These are phyloP conservation scores for Crithidia acanthocephali DNA, from an alignment of 208 protist species.

Conservation along the genomic window DNA sequence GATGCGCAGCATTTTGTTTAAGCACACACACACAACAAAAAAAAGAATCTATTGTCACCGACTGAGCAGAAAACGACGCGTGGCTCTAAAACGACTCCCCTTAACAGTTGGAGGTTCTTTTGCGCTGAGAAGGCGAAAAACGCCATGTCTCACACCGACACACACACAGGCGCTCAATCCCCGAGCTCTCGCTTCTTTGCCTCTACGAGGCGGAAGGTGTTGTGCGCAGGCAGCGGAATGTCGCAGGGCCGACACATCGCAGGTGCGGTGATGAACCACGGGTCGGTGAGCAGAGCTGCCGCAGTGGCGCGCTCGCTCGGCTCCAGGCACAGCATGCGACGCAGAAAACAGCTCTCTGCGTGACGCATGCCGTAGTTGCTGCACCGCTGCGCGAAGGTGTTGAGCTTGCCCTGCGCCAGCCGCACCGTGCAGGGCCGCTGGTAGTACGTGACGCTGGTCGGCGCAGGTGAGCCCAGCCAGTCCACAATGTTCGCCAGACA, in stretches of 20 bases:
- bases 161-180: background rate
- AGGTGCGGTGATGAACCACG: constrained; percentile 74
- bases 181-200: constrained; percentile 26
- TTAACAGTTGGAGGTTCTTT: too few relatives aligned
- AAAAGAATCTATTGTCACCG: too few relatives aligned
- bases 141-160: too few relatives aligned
- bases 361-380: constrained; percentile 38
- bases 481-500: constrained; percentile 69
- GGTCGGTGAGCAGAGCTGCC: constrained; percentile 56
- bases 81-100: too few relatives aligned
- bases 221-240: constrained; percentile 62
- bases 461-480: constrained; percentile 75
- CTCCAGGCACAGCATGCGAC: constrained; percentile 79
- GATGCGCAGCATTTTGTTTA: too few relatives aligned
- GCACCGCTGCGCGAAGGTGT: constrained; percentile 70
- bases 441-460: constrained; percentile 57
- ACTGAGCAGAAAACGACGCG: too few relatives aligned
- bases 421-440: constrained; percentile 19
- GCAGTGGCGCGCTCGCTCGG: constrained; percentile 62
- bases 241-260: constrained; percentile 58
- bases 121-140: too few relatives aligned
- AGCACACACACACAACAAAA: too few relatives aligned
- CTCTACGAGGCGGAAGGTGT: constrained; percentile 79
- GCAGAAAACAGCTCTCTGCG: constrained; percentile 59
- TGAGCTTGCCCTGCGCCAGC: constrained; percentile 34